Base-by-base conservation (phyloP, 1,284 basidiomycete genomes). In the Acaromyces ingoldii region DNA sequence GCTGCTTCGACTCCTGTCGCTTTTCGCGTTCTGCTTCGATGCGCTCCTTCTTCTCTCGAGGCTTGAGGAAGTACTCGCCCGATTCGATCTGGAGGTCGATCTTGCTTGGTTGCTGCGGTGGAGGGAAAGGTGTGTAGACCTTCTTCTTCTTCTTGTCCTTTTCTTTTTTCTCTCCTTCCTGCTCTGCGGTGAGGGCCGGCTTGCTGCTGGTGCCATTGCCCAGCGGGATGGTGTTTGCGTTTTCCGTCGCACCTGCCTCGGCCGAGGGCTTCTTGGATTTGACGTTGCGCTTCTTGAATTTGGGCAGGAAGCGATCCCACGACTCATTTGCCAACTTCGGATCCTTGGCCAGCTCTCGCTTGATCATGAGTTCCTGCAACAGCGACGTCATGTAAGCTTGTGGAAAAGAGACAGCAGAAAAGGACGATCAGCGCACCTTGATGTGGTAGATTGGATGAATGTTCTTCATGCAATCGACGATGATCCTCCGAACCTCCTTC, bases 401-500 rank as follows among this genome's bases (percentile, higher is more conserved):
- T 7, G 26, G 13, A 29, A 6, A 49, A 7, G 19, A 24, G 25
- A 38, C 19, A 31, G 7, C 40, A 13, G 29, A 13, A 7, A 13
- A 19, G 24, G 44, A 26, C 1, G 21, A 43, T 3, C 24, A 10
- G 30, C 49, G 9, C 31, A 88, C 89, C 78, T 99, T 99, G 79
- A 99, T 99, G 63, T 92, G 86, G 76, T 99, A 99, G 73, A 99
- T 98, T 2, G 95, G 95, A 73, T 99, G 95, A 47, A 98, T 88
- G 74, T 99, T 99, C 79, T 89, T 93, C 90, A 99, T 95, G 79
- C 95, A 99, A 76, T 99, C 95, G 46, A 97, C 77, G 25, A 99
- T 84, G 65, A 98, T 96, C 55, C 92, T 78, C 51, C 95, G 83
- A 3, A 98, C 93, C 76, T 97, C 92, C 76, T 97, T 98, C 34